Evolutionary conservation across 768 basidiomycete genomes (phyloP), one percentile per base, ranked within the genome.

Genomic region (Lyophyllum decastes): DNA sequence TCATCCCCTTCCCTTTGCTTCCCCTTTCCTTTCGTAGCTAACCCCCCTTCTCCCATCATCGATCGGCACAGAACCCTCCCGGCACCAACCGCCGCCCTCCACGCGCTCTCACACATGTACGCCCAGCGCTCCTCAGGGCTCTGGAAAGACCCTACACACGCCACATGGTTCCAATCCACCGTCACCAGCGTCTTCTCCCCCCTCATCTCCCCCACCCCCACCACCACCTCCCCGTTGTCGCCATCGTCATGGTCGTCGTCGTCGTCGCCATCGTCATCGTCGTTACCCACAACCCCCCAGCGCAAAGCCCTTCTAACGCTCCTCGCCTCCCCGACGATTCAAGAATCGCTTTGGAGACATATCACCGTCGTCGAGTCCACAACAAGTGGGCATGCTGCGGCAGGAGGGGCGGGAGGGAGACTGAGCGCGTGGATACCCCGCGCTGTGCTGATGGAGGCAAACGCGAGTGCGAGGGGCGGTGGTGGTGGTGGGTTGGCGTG

Each of bases 71-170:
- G 83, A 49, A 70, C 67, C 53, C 67, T 82, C 17, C 65, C 74
- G 0, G 68, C 74, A 16, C 67, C 81, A 24, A 71, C 76, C 9
- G 80, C 82, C 0, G 69, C 82, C 2, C 73, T 94, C 0, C 89
- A 97, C 62, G 82, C 97, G 8, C 81, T 98, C 3, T 90, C 92
- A 0, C 92, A 95, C 66, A 83, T 98, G 22, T 98, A 98, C 69
- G 91, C 82, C 3, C 84, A 89, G 43, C 88, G 93, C 7, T 90
- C 92, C 0, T 78, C 73, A 9, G 69, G 86, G 0, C 69, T 96
- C 2, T 98, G 95, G 95, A 98, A 95, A 75, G 85, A 88, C 14
- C 75, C 88, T 0, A 65, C 70, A 0, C 76, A 81, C 30, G 66
- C 82, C 1, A 68, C 79, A 0, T 98, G 95, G 95, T 85, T 97